Conservation (phyloP, 1,284 basidiomycete genomes). For the Xerocomus nothofagi region DNA sequence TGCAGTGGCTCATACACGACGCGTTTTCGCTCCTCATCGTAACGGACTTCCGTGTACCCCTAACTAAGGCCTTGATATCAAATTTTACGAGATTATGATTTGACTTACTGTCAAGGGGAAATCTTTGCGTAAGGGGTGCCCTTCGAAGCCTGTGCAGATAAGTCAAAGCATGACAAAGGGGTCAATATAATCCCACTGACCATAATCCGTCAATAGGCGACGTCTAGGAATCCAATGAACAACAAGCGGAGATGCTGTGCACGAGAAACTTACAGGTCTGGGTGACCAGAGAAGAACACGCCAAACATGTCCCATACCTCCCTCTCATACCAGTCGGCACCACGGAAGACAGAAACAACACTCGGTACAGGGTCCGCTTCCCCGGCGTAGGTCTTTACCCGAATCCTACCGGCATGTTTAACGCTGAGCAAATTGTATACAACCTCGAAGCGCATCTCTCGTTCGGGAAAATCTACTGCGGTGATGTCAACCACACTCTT, state of each 20-base stretch:
- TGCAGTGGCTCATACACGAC: constrained; percentile 98
- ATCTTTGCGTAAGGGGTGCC: constrained; percentile 96
- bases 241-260: constrained; percentile 1
- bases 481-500: constrained; percentile 93
- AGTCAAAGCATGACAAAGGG: constrained; percentile 12
- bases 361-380: constrained; percentile 96
- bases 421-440: constrained; percentile 95
- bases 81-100: background rate
- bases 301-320: constrained; percentile 99
- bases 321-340: constrained; percentile 98
- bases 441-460: constrained; percentile 94
- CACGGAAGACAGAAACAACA: constrained; percentile 76
- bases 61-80: constrained; percentile 25
- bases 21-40: constrained; percentile 98
- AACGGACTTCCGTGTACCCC: constrained; percentile 98
- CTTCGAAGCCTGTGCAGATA: constrained; percentile 81
- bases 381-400: constrained; percentile 97
- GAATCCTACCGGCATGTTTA: constrained; percentile 74
- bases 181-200: constrained; percentile 41
- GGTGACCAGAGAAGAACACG: constrained; percentile 95
- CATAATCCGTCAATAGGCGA: constrained; percentile 98
- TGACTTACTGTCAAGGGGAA: constrained; percentile 87
- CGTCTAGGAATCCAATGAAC: constrained; percentile 52
- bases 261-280: constrained; percentile 75
- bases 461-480: constrained; percentile 93